phyloP scores from a whole-genome alignment of 257 asterid species.

The Solanum ahanhuiri region DNA sequence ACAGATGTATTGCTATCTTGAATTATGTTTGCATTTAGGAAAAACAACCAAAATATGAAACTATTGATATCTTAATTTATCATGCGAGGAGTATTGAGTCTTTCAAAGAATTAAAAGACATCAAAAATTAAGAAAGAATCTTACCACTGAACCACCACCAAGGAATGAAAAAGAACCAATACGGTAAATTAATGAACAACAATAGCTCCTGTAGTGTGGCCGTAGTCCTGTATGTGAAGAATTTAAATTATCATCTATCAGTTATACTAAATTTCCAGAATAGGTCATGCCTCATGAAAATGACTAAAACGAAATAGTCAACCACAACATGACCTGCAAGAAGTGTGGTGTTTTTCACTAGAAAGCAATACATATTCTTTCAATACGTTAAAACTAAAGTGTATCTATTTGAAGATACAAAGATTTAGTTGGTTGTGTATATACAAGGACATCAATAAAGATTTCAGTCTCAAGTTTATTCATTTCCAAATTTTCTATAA shows the following conservation, averaged over 20 bases:
- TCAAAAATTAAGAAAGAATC: not conserved
- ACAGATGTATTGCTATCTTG: not conserved
- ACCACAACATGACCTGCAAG: slow-evolving; percentile 82
- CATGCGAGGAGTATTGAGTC: too few species aligned
- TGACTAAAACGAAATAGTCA: not conserved
- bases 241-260: slow-evolving; percentile 6
- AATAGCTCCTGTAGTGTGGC: slow-evolving; percentile 74
- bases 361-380: too few species aligned
- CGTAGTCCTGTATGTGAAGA: slow-evolving; percentile 47
- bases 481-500: too few species aligned
- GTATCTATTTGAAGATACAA: too few species aligned
- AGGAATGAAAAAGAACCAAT: slow-evolving; percentile 83
- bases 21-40: not conserved
- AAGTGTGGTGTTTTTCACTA: slow-evolving; percentile 48
- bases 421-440: too few species aligned
- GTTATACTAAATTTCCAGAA: not conserved
- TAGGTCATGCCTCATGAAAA: not conserved
- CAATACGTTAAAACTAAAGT: too few species aligned
- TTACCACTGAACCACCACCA: slow-evolving; percentile 94
- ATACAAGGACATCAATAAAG: too few species aligned
- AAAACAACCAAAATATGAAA: not conserved
- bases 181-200: slow-evolving; percentile 83
- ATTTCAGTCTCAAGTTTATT: too few species aligned
- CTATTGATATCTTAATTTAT: not conserved
- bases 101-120: not conserved